A percentile compares a stretch with the other conserved stretches of the same genome.
Conservation (phyloP, 2,329 filamentous ascomycete genomes). For the Fusarium sp. region DNA sequence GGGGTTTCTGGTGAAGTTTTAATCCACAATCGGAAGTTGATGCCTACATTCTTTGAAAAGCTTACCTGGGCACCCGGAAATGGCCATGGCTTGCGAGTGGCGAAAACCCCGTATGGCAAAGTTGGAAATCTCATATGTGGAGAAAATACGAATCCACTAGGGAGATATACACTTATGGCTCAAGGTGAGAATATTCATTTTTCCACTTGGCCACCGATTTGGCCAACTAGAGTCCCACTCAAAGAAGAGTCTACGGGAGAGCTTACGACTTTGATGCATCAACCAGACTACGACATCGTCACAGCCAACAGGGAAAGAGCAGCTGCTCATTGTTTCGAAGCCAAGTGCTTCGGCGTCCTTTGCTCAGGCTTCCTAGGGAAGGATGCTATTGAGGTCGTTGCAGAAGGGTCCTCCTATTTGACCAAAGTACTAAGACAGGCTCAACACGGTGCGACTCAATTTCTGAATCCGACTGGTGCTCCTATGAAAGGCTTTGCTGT, state of each 20-base stretch:
- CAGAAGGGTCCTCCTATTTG: constrained; percentile 49
- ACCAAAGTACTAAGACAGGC: constrained; percentile 52
- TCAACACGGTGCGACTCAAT: constrained; percentile 61
- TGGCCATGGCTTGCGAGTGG: constrained; percentile 61
- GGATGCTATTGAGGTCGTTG: constrained; percentile 53
- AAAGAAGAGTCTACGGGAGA: rapidly evolving
- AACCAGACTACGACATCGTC: constrained; percentile 64
- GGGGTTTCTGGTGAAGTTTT: constrained; percentile 57
- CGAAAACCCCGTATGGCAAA: constrained; percentile 59
- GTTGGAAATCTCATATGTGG: constrained; percentile 66
- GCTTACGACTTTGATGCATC: rapidly evolving
- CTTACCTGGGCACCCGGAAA: constrained; percentile 66
- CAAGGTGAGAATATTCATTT: constrained; percentile 68
- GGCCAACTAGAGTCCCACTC: constrained; percentile 58
- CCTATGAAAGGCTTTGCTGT: constrained; percentile 54
- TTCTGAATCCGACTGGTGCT: constrained; percentile 63
- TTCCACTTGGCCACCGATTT: constrained; percentile 66
- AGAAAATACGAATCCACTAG: constrained; percentile 69
- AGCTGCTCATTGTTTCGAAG: constrained; percentile 69
- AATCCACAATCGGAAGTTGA: constrained; percentile 65
- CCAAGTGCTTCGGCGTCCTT: constrained; percentile 67
- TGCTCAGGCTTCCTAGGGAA: constrained; percentile 59
- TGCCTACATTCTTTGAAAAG: constrained; percentile 69
- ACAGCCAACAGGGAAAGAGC: constrained; percentile 64
- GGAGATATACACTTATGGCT: constrained; percentile 64